phyloP scores from a whole-genome alignment of 2,329 filamentous ascomycete genomes.

The Calonectria honghensis region DNA sequence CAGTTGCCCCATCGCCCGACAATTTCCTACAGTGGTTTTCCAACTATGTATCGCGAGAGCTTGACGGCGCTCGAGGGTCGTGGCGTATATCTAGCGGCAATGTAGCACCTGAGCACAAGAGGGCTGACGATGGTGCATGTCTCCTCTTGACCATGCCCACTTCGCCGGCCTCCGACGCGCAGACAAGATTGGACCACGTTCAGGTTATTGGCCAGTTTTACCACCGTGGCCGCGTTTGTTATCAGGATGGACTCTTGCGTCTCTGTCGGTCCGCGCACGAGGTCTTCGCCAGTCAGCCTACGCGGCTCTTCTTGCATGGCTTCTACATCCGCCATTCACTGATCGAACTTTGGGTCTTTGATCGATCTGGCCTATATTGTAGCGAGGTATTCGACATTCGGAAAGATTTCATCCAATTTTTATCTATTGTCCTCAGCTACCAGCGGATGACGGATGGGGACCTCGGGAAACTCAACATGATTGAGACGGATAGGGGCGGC shows the following conservation, averaged over 20 bases:
- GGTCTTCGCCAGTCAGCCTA: conserved; percentile 58
- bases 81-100: not conserved
- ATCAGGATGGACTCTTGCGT: not conserved
- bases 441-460: conserved; percentile 56
- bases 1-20: not conserved
- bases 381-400: conserved; percentile 56
- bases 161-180: not conserved
- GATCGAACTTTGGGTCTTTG: conserved; percentile 61
- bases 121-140: not conserved
- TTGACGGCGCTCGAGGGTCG: not conserved
- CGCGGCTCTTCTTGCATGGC: conserved; percentile 61
- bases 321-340: conserved; percentile 58
- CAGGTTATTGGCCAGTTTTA: not conserved
- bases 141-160: not conserved
- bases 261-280: conserved; percentile 44
- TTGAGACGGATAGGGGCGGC: conserved; percentile 51
- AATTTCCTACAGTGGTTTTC: not conserved
- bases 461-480: conserved; percentile 50
- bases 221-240: not conserved
- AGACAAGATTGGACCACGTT: not conserved
- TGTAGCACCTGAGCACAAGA: not conserved
- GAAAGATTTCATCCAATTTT: conserved; percentile 54
- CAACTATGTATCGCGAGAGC: not conserved
- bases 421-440: conserved; percentile 57
- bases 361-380: conserved; percentile 60